Evolutionary conservation across 805 yeast genomes (phyloP), one percentile per base, ranked within the genome.

Genomic region (Kockiozyma suomiensis): DNA sequence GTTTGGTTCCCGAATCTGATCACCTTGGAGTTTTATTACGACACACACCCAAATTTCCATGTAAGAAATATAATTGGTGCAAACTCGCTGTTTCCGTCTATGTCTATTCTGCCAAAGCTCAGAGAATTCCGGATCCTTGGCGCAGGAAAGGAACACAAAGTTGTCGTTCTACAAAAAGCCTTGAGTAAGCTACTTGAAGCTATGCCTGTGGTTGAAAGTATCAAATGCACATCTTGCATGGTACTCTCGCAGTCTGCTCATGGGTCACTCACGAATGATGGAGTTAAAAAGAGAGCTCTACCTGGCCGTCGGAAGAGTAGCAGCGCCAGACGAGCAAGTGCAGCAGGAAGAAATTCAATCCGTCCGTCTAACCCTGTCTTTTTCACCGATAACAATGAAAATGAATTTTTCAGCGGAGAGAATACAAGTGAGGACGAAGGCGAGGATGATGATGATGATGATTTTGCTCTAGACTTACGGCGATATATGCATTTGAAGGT

Each of bases 331-430:
- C 51, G 50, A n/a, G 19, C 37, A 46, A 46, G 50, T 46, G 37
- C 23, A 4, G 15, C 50, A n/a, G 26, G 10, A 10, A 13, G 50
- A 15, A 46, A 13, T 19, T 15, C 23, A 25, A 15, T 45, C 3
- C 51, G 28, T 21, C 53, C 53, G 5, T 37, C 53, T 4, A 49
- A 49, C 37, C 53, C 53, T 15, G 53, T 49, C 4, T 37, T 48
- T 21, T 48, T 48, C 51, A 33, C 51, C 4, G 51, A 48, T 13
- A 15, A 17, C 5, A 35, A 48, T 17, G 51, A 48, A 4, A 41
- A 48, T 4, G 51, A 48, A n/a, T 33, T 32, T 19, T 48, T 48
- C 28, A n/a, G 26, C 28, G 41, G 17, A n/a, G 41, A 48, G 15
- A 19, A 17, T n/a, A 7, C 25, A 17, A 48, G 51, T 21, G 40